Percentiles rank a stretch among this genome's conserved stretches.
Evolutionary conservation across 306 rosid species (phyloP).

Genomic region (Gastrolobium villosum): DNA sequence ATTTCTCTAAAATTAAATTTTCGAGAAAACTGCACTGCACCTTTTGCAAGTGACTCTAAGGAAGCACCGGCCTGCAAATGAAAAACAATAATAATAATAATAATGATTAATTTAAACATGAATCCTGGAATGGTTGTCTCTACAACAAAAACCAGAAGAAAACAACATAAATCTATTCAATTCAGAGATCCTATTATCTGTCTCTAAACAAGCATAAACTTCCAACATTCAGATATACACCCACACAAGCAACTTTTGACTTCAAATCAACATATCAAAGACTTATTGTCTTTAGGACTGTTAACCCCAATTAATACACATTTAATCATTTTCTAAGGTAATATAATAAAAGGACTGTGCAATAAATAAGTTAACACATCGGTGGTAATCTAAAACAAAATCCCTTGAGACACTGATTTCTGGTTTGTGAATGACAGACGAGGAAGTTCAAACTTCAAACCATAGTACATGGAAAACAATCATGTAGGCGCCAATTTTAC

Average conservation of each 20-base stretch:
- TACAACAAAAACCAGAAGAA: slow-evolving; percentile 5
- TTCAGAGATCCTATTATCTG: neutral
- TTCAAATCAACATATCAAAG: slow-evolving; percentile 6
- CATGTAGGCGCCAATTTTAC: neutral
- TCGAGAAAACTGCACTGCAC: slow-evolving; percentile 91
- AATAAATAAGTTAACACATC: neutral
- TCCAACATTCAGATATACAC: neutral
- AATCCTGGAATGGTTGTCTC: slow-evolving; percentile 1
- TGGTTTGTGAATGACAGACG: neutral
- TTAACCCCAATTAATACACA: neutral
- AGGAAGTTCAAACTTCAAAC: no score
- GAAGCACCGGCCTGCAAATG: slow-evolving; percentile 93
- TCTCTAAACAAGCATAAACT: neutral
- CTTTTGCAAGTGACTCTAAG: slow-evolving; percentile 96
- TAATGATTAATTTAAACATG: slow-evolving; percentile 39
- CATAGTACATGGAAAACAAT: neutral
- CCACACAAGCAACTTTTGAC: neutral
- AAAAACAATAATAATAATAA: neutral
- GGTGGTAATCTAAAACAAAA: neutral
- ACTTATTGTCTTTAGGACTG: neutral
- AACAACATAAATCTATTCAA: neutral
- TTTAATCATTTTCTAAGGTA: neutral
- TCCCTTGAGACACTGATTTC: neutral
- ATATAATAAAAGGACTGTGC: neutral
- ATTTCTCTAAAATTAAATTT: slow-evolving; percentile 77